Evolutionary conservation across 2,329 filamentous ascomycete genomes (phyloP).

Genomic region (Dichotomopilus funicola): DNA sequence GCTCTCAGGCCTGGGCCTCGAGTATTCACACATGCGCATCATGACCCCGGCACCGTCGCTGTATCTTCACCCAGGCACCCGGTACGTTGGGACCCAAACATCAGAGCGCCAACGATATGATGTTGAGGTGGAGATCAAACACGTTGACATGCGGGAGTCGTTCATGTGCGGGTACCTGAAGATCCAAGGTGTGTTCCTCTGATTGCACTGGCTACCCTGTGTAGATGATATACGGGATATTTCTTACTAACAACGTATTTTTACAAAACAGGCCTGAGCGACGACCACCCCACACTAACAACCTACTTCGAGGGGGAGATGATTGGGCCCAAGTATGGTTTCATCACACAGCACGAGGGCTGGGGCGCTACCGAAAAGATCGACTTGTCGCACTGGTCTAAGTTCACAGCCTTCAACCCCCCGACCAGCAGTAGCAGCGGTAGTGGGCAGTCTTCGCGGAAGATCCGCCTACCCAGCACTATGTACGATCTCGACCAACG

Average conservation of each 20-base stretch:
- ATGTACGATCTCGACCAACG: slow-evolving; percentile 68
- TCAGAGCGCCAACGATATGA: slow-evolving; percentile 92
- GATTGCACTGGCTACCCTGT: too few species aligned
- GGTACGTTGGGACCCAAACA: slow-evolving; percentile 83
- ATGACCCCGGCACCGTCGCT: slow-evolving; percentile 77
- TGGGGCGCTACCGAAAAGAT: slow-evolving; percentile 93
- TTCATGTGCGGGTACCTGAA: slow-evolving; percentile 91
- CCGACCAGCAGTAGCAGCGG: too few species aligned
- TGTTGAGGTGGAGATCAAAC: slow-evolving; percentile 93
- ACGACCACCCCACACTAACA: slow-evolving; percentile 93
- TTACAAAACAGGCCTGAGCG: slow-evolving; percentile 64
- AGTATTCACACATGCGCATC: slow-evolving; percentile 38
- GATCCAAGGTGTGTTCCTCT: slow-evolving; percentile 67
- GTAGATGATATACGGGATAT: too few species aligned
- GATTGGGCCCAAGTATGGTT: slow-evolving; percentile 91
- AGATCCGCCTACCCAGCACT: slow-evolving; percentile 17
- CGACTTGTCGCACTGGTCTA: slow-evolving; percentile 87
- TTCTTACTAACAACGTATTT: neutral
- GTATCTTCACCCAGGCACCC: slow-evolving; percentile 78
- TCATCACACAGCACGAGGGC: slow-evolving; percentile 77
- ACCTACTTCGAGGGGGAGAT: slow-evolving; percentile 99
- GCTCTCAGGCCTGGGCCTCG: slow-evolving; percentile 28
- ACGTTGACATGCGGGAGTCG: slow-evolving; percentile 89
- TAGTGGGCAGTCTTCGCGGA: too few species aligned
- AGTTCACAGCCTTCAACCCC: slow-evolving; percentile 80